A percentile compares a stretch with the other conserved stretches of the same genome.
These are phyloP conservation scores for Talaromyces rugulosus DNA, from an alignment of 2,329 filamentous ascomycete genomes.

Conservation along the genomic window DNA sequence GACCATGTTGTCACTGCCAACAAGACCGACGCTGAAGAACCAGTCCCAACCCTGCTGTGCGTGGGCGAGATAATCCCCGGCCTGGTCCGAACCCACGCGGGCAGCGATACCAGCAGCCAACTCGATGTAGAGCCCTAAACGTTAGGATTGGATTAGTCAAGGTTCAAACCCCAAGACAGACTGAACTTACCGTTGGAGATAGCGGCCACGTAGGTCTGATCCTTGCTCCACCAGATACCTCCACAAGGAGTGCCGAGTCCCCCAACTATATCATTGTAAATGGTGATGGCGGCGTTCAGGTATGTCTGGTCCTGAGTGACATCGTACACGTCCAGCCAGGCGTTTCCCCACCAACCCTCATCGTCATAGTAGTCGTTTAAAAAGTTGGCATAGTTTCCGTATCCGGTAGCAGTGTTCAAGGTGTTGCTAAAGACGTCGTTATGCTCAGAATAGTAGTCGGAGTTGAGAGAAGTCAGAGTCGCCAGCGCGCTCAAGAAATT, in stretches of 20 bases:
- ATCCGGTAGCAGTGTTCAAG: conserved; percentile 5
- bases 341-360: conserved; percentile 13
- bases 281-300: conserved; percentile 7
- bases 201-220: conserved; percentile 3
- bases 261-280: conserved; percentile 10
- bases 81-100: conserved; percentile 1
- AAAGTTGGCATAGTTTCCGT: conserved; percentile 11
- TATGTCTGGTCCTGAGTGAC: conserved; percentile 3
- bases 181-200: conserved; percentile 9
- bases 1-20: conserved; percentile 7
- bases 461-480: conserved; percentile 8
- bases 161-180: not conserved
- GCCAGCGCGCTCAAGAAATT: conserved; percentile 12
- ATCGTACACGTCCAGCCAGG: conserved; percentile 13
- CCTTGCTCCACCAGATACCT: conserved; percentile 12
- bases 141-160: not conserved
- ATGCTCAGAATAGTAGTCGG: conserved; percentile 7
- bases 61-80: conserved; percentile 1
- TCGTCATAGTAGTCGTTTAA: conserved; percentile 10
- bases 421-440: conserved; percentile 7
- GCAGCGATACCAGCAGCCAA: conserved; percentile 9
- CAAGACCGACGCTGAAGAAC: conserved; percentile 11
- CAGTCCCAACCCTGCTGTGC: conserved; percentile 5
- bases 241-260: conserved; percentile 11
- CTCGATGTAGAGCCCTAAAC: conserved; percentile 10